phyloP scores from a whole-genome alignment of 805 yeast genomes.

The Metschnikowia vanudenii region DNA sequence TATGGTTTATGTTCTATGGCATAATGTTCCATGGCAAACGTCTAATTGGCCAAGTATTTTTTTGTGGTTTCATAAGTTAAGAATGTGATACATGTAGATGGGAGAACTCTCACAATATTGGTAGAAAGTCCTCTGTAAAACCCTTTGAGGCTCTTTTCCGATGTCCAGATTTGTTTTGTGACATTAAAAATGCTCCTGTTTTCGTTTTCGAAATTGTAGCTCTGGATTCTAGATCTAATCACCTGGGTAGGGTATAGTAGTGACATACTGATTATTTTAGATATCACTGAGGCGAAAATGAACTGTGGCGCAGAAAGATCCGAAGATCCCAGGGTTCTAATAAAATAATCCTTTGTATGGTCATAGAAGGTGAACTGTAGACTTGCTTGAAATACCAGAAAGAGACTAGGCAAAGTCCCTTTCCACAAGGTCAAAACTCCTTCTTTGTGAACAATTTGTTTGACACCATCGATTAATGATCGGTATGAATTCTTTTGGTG shows the following conservation, averaged over 20 bases:
- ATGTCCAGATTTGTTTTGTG: constrained; percentile 36
- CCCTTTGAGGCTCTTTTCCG: constrained; percentile 57
- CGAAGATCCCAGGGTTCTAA: constrained; percentile 15
- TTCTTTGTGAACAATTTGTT: constrained; percentile 47
- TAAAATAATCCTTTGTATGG: constrained; percentile 51
- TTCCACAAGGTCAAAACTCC: constrained; percentile 66
- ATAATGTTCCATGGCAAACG: no score
- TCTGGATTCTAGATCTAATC: constrained; percentile 71
- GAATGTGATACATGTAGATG: constrained; percentile 91
- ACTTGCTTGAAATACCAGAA: constrained; percentile 88
- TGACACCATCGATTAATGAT: constrained; percentile 56
- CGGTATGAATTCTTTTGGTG: constrained; percentile 51
- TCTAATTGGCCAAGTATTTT: constrained; percentile 10
- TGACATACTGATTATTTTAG: constrained; percentile 68
- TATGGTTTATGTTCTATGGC: no score
- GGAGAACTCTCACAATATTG: constrained; percentile 78
- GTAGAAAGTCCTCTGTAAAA: constrained; percentile 84
- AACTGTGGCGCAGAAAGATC: constrained; percentile 54
- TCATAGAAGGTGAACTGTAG: constrained; percentile 86
- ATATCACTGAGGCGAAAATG: constrained; percentile 60
- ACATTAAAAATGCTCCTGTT: constrained; percentile 31
- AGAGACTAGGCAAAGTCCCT: constrained; percentile 70
- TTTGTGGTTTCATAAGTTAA: constrained; percentile 66
- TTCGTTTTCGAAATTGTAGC: constrained; percentile 22
- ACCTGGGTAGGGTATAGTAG: constrained; percentile 84